phyloP scores from a whole-genome alignment of 495 filamentous ascomycete genomes.

The Penicillium lividum region DNA sequence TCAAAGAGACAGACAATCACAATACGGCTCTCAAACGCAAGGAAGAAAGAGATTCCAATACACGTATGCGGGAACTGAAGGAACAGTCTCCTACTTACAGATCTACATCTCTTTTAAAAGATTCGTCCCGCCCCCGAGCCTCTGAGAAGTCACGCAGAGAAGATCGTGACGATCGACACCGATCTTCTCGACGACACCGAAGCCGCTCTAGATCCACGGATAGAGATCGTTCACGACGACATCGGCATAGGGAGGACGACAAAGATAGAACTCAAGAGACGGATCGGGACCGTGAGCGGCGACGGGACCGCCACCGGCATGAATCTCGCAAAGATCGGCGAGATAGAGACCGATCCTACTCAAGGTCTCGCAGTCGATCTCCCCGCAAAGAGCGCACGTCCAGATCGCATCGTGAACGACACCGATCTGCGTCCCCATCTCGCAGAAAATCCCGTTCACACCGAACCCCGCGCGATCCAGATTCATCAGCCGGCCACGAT shows the following conservation, averaged over 20 bases:
- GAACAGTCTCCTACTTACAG: slow-evolving; percentile 25
- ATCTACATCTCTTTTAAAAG: slow-evolving; percentile 33
- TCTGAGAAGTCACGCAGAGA: slow-evolving; percentile 20
- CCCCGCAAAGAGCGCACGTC: slow-evolving; percentile 26
- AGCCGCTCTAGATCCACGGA: slow-evolving; percentile 32
- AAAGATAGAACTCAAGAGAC: slow-evolving; percentile 25
- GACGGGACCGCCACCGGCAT: slow-evolving; percentile 13
- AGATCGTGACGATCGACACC: slow-evolving; percentile 17
- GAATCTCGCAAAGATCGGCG: slow-evolving; percentile 24
- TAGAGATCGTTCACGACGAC: slow-evolving; percentile 32
- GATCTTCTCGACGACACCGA: slow-evolving; percentile 32
- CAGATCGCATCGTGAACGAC: slow-evolving; percentile 27
- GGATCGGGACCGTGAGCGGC: slow-evolving; percentile 22
- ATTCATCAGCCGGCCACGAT: background rate
- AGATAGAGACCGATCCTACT: slow-evolving; percentile 28
- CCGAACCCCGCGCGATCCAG: slow-evolving; percentile 11
- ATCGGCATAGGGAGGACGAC: slow-evolving; percentile 26
- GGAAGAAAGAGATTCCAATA: slow-evolving; percentile 67
- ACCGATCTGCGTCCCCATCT: slow-evolving; percentile 26
- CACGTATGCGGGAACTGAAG: slow-evolving; percentile 54
- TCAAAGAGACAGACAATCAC: slow-evolving; percentile 84
- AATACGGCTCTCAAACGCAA: slow-evolving; percentile 85
- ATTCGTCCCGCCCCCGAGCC: slow-evolving; percentile 18
- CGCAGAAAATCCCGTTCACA: slow-evolving; percentile 34
- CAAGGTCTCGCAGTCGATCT: slow-evolving; percentile 39